phyloP scores from a whole-genome alignment of 2,329 filamentous ascomycete genomes.

The Penicillium digitatum region DNA sequence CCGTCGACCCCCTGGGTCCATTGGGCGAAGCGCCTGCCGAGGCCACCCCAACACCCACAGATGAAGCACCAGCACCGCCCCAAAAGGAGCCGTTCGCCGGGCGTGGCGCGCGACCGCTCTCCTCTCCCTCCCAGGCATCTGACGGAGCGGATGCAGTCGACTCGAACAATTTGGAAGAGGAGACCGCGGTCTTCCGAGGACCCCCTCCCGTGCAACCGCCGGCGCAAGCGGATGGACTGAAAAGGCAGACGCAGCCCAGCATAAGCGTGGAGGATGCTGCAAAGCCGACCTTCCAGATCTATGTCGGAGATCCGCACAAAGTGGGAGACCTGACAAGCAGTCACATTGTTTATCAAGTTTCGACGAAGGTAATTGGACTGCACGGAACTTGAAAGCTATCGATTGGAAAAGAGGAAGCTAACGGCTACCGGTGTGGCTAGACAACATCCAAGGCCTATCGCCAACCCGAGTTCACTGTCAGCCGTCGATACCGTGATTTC shows the following conservation, averaged over 20 bases:
- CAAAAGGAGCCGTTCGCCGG: conserved; percentile 53
- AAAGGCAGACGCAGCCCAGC: conserved; percentile 64
- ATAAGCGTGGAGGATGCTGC: conserved; percentile 89
- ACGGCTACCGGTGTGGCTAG: conserved; percentile 43
- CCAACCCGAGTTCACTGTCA: conserved; percentile 87
- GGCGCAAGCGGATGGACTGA: conserved; percentile 41
- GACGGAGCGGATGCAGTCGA: conserved; percentile 55
- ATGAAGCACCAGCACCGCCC: conserved; percentile 56
- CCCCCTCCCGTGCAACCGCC: conserved; percentile 57
- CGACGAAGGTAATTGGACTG: conserved; percentile 67
- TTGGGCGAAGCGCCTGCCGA: conserved; percentile 48
- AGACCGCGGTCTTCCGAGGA: conserved; percentile 61
- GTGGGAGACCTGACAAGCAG: conserved; percentile 95
- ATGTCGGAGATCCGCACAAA: conserved; percentile 94
- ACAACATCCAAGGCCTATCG: conserved; percentile 95
- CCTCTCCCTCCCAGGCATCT: conserved; percentile 45
- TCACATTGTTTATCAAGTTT: conserved; percentile 95
- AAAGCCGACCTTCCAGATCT: conserved; percentile 85
- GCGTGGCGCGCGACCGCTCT: conserved; percentile 38
- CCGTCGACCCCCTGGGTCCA: conserved; percentile 60
- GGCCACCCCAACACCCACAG: conserved; percentile 38
- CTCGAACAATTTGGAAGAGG: conserved; percentile 68
- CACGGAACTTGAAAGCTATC: neutral
- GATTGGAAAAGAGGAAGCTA: neutral
- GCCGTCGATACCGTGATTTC: conserved; percentile 91